phyloP scores from a whole-genome alignment of 139 green algal genomes.

The Penium margaritaceum region DNA sequence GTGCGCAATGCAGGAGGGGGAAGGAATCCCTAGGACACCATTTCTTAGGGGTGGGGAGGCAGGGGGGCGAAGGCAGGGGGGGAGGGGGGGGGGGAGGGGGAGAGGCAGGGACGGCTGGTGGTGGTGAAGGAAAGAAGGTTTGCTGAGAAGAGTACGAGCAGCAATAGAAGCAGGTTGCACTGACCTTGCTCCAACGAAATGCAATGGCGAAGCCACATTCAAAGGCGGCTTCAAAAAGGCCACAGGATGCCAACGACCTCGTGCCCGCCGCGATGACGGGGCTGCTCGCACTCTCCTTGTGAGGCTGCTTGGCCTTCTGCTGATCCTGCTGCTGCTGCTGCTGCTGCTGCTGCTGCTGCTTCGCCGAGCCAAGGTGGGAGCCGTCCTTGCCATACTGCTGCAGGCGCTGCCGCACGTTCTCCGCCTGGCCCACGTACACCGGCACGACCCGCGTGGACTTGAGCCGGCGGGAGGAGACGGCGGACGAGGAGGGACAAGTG shows the following conservation, averaged over 20 bases:
- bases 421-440: conserved; percentile 26
- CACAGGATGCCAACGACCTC: not conserved
- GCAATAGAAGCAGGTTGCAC: no score
- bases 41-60: no score
- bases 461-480: conserved; percentile 4
- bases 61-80: no score
- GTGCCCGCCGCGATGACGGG: not conserved
- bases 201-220: not conserved
- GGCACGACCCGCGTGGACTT: not conserved
- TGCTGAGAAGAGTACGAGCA: no score
- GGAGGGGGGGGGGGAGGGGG: no score
- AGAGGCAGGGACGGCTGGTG: no score
- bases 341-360: not conserved
- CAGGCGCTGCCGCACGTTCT: conserved; percentile 23
- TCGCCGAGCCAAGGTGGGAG: conserved; percentile 4
- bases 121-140: no score
- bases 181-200: no score
- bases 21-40: no score
- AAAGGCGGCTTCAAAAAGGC: conserved; percentile 9
- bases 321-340: not conserved
- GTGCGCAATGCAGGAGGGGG: no score
- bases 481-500: no score
- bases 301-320: not conserved
- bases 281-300: not conserved
- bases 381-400: conserved; percentile 16